Base-by-base conservation (phyloP, 805 yeast genomes). In the Saturnispora sanitii region DNA sequence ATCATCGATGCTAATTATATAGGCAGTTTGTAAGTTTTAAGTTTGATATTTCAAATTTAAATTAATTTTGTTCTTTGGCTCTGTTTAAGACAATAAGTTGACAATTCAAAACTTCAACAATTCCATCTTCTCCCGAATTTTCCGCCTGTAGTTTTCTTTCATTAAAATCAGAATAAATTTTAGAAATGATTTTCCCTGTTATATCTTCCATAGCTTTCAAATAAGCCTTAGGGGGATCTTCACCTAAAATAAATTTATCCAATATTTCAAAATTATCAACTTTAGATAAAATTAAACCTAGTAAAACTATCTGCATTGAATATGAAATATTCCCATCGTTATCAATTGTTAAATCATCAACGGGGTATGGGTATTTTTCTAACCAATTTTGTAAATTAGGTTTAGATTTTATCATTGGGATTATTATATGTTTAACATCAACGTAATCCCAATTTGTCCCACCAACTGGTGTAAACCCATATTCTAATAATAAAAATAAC, bases 401-500 rank as follows among this genome's bases (percentile, higher is more conserved):
- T 9, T 35, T 33, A 6, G 19, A 31, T 12, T 18, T 13, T 4
- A 39, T 7, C n/a, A 39, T 8, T 8, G 28, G 33, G 4, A 5
- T 16, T 11, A 39, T 8, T 19, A 63, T 57, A 0, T 56, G 56
- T 1, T 82, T 60, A 4, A 88, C 54, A 53, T 88, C 94, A 2
- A 87, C 55, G 46, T 64, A 77, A 49, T 85, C 79, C 86, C 88
- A 23, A n/a, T n/a, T n/a, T n/a, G n/a, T n/a, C n/a, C n/a, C n/a
- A n/a, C n/a, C n/a, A n/a, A n/a, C n/a, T 1, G 39, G 43, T 1
- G 45, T 27, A 0, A 90, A 90, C 1, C 96, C 97, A 54, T 90
- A 90, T 57, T 90, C 97, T 51, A 82, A 77, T 8, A 86, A 62
- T 26, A 90, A 60, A 48, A 84, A 84, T 37, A 77, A 86, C 56